Evolutionary conservation across 441 rosid genomes (phyloP), one percentile per base, ranked within the genome.

Genomic region (Erodium texanum): DNA sequence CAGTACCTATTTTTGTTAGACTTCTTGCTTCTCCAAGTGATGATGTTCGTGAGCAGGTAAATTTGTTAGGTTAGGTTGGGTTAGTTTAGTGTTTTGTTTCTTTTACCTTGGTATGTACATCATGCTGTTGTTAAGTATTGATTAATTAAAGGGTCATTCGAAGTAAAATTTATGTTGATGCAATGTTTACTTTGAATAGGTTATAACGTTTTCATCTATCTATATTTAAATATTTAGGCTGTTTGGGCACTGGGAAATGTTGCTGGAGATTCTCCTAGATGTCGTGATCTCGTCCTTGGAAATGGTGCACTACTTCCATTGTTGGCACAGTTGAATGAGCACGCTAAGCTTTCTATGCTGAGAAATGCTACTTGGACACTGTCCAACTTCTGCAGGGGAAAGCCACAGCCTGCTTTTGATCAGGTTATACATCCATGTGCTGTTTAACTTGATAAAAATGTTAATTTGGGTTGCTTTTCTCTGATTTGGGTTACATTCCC

Each of bases 291-390:
- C 66, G 98, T 92, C 65, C 96, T 93, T 70, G 77, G 81, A 3
- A 66, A 75, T 75, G 93, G 94, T 45, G 97, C 96, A 52, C 50
- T 93, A 74, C 69, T 73, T 22, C 92, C 97, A 18, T 70, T 93
- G 69, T 74, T 90, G 59, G 76, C 82, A 5, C 96, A 87, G 73
- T 70, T 93, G 70, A 93, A 83, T 75, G 97, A 88, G 75, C 85
- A 84, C 76, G 87, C 92, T 29, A 87, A 90, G 73, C 84, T 90
- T 59, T 88, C 98, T 0, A 92, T 92, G 97, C 87, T 89, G 56
- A 85, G 93, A 73, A 92, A 90, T 85, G 96, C 95, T 70, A 90
- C 98, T 24, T 92, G 98, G 98, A 92, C 96, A 2, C 87, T 92
- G n/a, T 90, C 96, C 18, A 89, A 87, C 76, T 92, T 92, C 63